Base-by-base conservation (phyloP, 2,329 filamentous ascomycete genomes). In the Daldinia sp. region DNA sequence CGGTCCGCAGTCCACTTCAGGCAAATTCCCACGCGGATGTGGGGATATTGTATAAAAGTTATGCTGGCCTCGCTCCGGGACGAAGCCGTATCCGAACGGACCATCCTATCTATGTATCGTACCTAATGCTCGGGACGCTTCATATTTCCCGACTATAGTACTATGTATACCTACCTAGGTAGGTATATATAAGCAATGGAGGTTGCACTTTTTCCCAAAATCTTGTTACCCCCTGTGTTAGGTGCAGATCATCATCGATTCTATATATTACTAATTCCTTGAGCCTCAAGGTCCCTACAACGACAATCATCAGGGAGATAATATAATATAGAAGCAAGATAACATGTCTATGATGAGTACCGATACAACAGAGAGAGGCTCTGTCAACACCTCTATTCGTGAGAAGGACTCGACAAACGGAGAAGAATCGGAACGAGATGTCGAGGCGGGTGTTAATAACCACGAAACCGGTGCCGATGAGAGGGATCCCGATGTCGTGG, bases 401-500 rank as follows among this genome's bases (percentile, higher is more conserved):
- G 59, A 69, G 10, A 35, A 26, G 20, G 67, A 67, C 26, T 51
- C 59, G 10, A 65, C 54, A 4, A 3, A 59, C 7, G 37, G n/a
- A 3, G 51, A 37, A 10, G 64, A 60, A 1, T 63, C 61, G 12
- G 64, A 67, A 18, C 37, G 41, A 23, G 63, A 69, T 37, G 30
- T 71, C 26, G 69, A 71, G 41, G 23, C 50, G 6, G 51, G 67
- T 7, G 30, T 55, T 20, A 28, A 48, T n/a, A 51, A 59, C n/a
- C 33, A 30, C 28, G 44, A 61, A 46, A 46, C 58, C 23, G 28
- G 7, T 28, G 13, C 39, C 28, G 58, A 59, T 18, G 63, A 69
- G 56, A 83, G 28, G 65, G 82, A 87, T 68, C 82, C 84, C 1
- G 84, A 87, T 67, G 78, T 88, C 12, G 85, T 91, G 12, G 84